phyloP scores from a whole-genome alignment of 108 stramenopile genomes.

The Epithemia pelagica region DNA sequence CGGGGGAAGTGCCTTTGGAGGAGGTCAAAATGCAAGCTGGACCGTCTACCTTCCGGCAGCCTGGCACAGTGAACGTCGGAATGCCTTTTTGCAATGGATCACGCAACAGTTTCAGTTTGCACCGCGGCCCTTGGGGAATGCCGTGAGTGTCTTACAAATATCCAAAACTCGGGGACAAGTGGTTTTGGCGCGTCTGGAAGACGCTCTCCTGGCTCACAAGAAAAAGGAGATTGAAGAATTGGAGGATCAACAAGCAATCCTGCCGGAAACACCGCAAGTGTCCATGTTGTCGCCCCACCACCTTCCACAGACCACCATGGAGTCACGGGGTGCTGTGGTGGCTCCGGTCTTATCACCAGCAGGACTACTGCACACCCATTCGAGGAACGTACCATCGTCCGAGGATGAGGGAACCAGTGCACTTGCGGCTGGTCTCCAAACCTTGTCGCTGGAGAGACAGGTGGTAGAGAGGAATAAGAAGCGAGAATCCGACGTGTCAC shows the following conservation, averaged over 20 bases:
- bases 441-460: neutral
- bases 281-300: neutral
- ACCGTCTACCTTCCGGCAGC: constrained; percentile 44
- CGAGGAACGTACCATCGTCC: too few species aligned
- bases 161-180: constrained; percentile 20
- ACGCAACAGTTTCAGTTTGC: constrained; percentile 46
- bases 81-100: constrained; percentile 51
- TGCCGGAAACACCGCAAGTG: neutral
- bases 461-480: neutral
- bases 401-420: neutral
- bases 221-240: constrained; percentile 9
- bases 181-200: constrained; percentile 22
- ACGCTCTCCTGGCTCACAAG: constrained; percentile 20
- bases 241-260: constrained; percentile 4
- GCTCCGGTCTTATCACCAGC: neutral
- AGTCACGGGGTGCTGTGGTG: neutral
- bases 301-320: neutral
- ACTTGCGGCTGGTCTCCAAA: neutral
- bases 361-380: neutral
- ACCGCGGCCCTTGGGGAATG: constrained; percentile 45
- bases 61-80: constrained; percentile 41
- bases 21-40: constrained; percentile 30
- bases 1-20: constrained; percentile 20
- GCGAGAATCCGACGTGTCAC: neutral
- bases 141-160: constrained; percentile 29